Base-by-base conservation (phyloP, 169 alveolate genomes). In the Plasmodium sp. region DNA sequence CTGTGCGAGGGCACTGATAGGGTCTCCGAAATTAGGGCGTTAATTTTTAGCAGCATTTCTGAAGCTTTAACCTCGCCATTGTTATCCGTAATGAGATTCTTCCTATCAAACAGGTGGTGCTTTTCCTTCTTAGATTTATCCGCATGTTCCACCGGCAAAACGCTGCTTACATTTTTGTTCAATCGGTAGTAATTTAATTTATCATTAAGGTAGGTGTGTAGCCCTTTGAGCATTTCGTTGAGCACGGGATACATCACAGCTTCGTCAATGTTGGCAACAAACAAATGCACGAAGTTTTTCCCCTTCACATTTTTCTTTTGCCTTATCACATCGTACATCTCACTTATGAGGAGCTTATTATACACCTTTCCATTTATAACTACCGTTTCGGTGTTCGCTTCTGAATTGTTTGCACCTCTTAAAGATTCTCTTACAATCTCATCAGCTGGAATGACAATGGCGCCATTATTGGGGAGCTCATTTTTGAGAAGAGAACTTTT, bases 291-390 rank as follows among this genome's bases (percentile, higher is more conserved):
- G 41, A 86, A 86, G 45, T 86, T 36, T 2, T 86, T 86, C 81
- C 75, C 41, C 43, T 34, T 14, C 14, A 77, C 51, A 71, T 77
- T 86, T 86, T 86, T 86, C 45, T 86, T 86, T 6, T 86, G 77
- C 31, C 67, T 74, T 75, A 86, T 75, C 27, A 86, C 31, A 51
- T 86, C 86, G 67, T 75, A 86, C 22, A 86, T 41, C 48, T 86
- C 81, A 75, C 27, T 77, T 77, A 86, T 75, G 9, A 86, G 45
- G 7, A n/a, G 36, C 43, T 75, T 77, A 79, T 86, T 86, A 51
- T 75, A 86, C 51, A 43, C 81, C 81, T 79, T 86, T 33, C 81
- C 74, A 86, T 86, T 86, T 74, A 86, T 86, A 75, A 34, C 58
- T 36, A 86, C 80, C 33, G 72, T 75, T 75, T 75, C 93, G 1